These are phyloP conservation scores for Cystobasidium tubakii DNA, from an alignment of 768 basidiomycete species.

Conservation along the genomic window DNA sequence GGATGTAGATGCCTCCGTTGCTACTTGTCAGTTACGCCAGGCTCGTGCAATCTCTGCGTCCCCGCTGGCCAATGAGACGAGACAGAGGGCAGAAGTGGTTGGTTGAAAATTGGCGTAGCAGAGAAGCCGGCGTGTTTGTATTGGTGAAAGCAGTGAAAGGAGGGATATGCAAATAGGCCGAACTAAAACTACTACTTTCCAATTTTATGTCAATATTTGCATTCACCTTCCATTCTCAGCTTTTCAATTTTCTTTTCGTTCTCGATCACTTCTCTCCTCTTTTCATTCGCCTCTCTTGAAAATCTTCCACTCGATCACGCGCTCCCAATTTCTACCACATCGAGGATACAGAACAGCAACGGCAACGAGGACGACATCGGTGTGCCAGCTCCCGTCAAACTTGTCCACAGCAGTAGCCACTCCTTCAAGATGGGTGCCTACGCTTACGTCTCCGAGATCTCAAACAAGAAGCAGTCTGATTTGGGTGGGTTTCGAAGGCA, in stretches of 20 bases:
- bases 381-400: background rate
- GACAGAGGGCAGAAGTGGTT: too few relatives aligned
- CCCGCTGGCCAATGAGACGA: background rate
- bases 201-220: too few relatives aligned
- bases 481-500: background rate
- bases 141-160: background rate
- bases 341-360: background rate
- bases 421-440: constrained; percentile 2
- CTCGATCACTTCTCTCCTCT: background rate
- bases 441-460: constrained; percentile 3
- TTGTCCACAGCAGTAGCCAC: background rate
- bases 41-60: background rate
- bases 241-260: too few relatives aligned
- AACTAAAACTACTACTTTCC: too few relatives aligned
- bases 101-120: too few relatives aligned
- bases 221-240: too few relatives aligned
- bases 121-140: too few relatives aligned
- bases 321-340: background rate
- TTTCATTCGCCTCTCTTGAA: background rate
- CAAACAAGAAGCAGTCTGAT: background rate
- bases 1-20: too few relatives aligned
- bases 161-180: too few relatives aligned
- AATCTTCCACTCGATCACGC: background rate
- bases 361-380: background rate
- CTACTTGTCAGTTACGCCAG: too few relatives aligned